Evolutionary conservation across 1,139 yeast genomes (phyloP), one percentile per base, ranked within the genome.

Genomic region (Debaryomyces sp.): DNA sequence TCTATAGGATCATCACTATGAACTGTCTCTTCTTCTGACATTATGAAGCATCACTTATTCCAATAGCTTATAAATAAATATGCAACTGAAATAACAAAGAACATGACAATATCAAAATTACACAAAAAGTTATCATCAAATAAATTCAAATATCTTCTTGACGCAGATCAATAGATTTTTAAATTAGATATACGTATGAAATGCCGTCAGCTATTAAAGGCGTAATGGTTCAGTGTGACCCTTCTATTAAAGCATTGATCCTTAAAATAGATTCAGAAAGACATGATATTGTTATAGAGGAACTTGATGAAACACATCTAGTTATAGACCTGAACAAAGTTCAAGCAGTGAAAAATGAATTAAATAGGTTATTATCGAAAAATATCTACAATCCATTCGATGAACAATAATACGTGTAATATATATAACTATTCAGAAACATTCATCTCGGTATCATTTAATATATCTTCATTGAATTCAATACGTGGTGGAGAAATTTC

Each of bases 281-380:
- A 39, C 84, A 87, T 47, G 96, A 91, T 50, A 85, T 90, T 4
- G 87, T 91, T 5, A 75, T 86, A 15, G 89, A 85, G 66, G 98
- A 92, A 59, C 76, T 94, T 43, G 98, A 94, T 63, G 97, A 92
- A 39, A 88, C 95, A 1, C 97, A 94, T 66, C 68, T 94, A 26
- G 72, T 94, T 51, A 87, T 94, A 27, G 94, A 89, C 54, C 86
- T 86, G 34, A 80, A 81, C 40, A 87, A 85, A 67, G 88, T 92
- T 4, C 85, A 82, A 33, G 84, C 77, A 60, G 85, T 94, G 48
- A 92, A 91, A 60, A 73, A 69, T 48, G 96, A 92, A 64, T 75
- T 94, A 58, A 90, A 89, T 63, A 71, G 82, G 54, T 68, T 89
- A 54, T 71, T 92, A 32, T 85, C 96, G 3, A 85, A 88, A 65